Evolutionary conservation across 2,329 filamentous ascomycete species (phyloP), one percentile per base, ranked within the genome.

Genomic region (Alternaria longipes): DNA sequence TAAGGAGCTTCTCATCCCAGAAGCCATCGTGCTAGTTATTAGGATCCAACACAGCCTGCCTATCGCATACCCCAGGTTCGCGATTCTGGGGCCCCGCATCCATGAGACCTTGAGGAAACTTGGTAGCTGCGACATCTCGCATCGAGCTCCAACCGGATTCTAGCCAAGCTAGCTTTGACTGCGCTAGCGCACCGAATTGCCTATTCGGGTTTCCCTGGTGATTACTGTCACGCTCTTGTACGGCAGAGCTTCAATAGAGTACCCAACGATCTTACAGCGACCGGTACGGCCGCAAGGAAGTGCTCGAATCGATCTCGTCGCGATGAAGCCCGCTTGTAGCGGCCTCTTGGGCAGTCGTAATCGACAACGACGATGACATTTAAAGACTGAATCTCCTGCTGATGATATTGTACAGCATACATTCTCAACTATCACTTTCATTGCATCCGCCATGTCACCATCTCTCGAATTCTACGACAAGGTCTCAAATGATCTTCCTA

Each of bases 401-500:
- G 38, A 20, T 11, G 38, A 41, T 8, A 6, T 12, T 20, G 1
- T n/a, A 41, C 38, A 41, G n/a, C 38, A 20, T 3, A 41, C n/a
- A 20, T 20, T 8, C 8, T 41, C 18, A 4, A 41, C 5, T 20
- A 20, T 9, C 38, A 41, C 38, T 20, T 20, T 9, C 38, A 20
- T 41, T 41, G 38, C 38, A n/a, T 28, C 30, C 42, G 52, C 24
- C 7, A 63, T 61, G 57, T 60, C 63, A 40, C 60, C 57, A 7
- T 54, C 63, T 12, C 58, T 63, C 18, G 63, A 63, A 38, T 56
- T 59, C 9, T 59, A 59, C 32, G 60, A 64, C 32, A 49, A 62
- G 18, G 57, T 59, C 32, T 66, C 63, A 2, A 30, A 54, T 16
- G 44, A 55, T 9, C 63, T 64, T 5, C 60, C 60, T 7, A 47